phyloP scores from a whole-genome alignment of 306 rosid species.

The Lagenaria siceraria region DNA sequence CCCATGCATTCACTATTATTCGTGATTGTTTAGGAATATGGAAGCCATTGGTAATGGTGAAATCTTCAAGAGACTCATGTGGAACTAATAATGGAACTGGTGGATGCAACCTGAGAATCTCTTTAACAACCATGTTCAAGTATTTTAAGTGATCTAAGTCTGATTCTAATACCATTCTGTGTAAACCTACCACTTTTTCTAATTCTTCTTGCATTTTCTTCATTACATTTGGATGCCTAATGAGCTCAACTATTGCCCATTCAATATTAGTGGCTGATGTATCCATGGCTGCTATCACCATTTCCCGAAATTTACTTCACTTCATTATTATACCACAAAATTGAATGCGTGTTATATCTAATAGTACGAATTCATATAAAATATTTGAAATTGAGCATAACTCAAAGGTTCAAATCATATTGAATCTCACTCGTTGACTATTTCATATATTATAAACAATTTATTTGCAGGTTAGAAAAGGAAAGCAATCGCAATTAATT shows the following conservation, averaged over 20 bases:
- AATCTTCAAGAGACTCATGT: background rate
- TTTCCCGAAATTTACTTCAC: background rate
- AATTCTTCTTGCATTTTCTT: conserved; percentile 25
- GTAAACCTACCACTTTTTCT: background rate
- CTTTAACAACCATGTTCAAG: background rate
- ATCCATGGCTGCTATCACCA: background rate
- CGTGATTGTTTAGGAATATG: background rate
- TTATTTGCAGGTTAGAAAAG: no score
- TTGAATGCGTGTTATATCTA: no score
- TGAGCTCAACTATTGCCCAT: conserved; percentile 20
- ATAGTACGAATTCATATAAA: no score
- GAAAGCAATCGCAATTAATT: no score
- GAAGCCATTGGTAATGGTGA: background rate
- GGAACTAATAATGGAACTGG: background rate
- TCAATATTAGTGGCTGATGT: conserved; percentile 20
- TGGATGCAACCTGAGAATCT: background rate
- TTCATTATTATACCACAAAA: no score
- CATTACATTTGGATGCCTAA: conserved; percentile 14
- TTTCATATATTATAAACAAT: no score
- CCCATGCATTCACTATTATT: background rate
- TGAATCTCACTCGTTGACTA: no score
- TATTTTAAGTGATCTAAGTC: background rate
- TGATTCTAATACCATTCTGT: background rate
- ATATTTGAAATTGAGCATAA: no score
- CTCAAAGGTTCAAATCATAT: no score